Base-by-base conservation (phyloP, 1,284 basidiomycete genomes). In the Ustilago curta region DNA sequence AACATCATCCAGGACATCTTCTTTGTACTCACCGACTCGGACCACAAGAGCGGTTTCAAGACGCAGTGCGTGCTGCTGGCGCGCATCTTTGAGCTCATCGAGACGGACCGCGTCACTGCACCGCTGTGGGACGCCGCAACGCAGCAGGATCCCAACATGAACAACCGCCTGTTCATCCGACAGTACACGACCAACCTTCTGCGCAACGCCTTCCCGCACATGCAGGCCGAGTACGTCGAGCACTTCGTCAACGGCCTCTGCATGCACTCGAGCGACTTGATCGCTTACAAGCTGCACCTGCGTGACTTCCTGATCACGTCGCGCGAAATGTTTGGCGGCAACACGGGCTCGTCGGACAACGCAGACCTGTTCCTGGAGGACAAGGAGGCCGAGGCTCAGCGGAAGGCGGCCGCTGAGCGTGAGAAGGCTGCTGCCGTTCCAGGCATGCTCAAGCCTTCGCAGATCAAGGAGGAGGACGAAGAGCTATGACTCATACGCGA, bases 21-120 rank as follows among this genome's bases (percentile, higher is more conserved):
- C 89, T 98, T 92, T 82, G 96, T 99, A 51, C 89, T 99, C 56
- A 99, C 96, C 27, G 96, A 99, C 84, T 91, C 96, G 14, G 96
- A 98, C 86, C 96, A 99, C 88, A 98, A 99, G 90, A 94, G 93
- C 83, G 95, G 84, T 23, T 85, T 85, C 83, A 85, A 84, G 72
- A 83, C 78, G 42, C 84, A 85, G 64, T 82, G 81, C 57, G 59
- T 72, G 16, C 57, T 85, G 43, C 90, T 99, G 47, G 93, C 94
- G 14, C 90, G 94, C 42, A 90, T 99, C 87, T 97, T 96, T 89
- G 92, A 94, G 85, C 90, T 99, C 40, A 93, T 97, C 50, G 93
- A 96, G 86, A 90, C 89, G 49, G 91, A 91, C 81, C 87, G 89
- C 57, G 93, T 98, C 77, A 90, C 91, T 68, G 91, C 92, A 2